Base-by-base conservation (phyloP, 2,329 filamentous ascomycete genomes). In the Bipolaris sorokiniana region DNA sequence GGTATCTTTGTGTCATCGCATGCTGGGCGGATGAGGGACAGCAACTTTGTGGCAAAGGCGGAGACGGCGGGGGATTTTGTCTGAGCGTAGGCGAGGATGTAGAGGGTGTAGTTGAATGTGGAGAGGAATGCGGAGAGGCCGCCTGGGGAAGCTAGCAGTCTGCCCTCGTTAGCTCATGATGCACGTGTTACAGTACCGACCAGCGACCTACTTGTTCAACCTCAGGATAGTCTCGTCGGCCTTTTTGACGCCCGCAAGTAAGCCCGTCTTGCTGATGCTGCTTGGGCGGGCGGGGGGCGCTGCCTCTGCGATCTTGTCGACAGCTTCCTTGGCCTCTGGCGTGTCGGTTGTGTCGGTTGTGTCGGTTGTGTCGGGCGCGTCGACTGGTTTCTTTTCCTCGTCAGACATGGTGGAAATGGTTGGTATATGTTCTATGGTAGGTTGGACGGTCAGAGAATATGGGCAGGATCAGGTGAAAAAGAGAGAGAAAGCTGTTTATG, bases 61-160 rank as follows among this genome's bases (percentile, higher is more conserved):
- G 69, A 58, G 40, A 79, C 60, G 33, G 75, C 64, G 11, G 71
- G 66, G 3, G 73, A 72, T 53, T 76, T 78, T 13, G 77, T 69
- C 54, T 79, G 76, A 41, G 78, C 68, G 68, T 79, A 78, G 36
- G 77, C 74, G 61, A 80, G 73, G 52, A 80, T 73, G 68, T 80
- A 80, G 63, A 80, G 75, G 49, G 74, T 73, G 70, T 80, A 80
- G 69, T 80, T 81, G 70, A 80, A 74, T 45, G 78, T 80, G 47
- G 78, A 79, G 65, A 81, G 78, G 71, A 79, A 78, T 20, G 78
- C 65, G 59, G 72, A 76, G 62, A 80, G 73, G 42, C 79, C 79
- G 68, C 79, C 78, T 18, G 79, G 79, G 42, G 70, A 74, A 54
- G 77, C 76, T 47, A 81, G 72, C 23, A 80, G 68, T 69, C 79